Evolutionary conservation across 176 grass and related monocot species (phyloP), one percentile per base, ranked within the genome.

Genomic region (Thinopyrum elongatum): DNA sequence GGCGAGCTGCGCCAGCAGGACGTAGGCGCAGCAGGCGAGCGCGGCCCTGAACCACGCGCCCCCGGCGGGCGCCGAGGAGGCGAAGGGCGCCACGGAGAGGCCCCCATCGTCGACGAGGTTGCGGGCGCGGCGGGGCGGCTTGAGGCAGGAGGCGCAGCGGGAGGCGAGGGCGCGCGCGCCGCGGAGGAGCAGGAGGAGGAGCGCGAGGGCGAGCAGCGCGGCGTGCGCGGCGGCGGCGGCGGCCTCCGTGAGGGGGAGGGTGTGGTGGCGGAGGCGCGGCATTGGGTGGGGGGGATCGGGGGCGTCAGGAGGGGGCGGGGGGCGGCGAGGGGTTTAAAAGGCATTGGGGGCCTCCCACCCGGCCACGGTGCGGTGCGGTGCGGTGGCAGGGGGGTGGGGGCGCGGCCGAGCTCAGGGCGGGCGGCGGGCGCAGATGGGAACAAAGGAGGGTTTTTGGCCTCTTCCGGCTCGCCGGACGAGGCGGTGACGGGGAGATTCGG

Each of bases 1-100:
- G 49, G 80, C 76, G 51, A 83, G 21, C 70, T 99, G 94, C 80
- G 83, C 65, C 71, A 90, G 83, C 34, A 96, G 84, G 55, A 70
- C 62, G 79, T 90, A 96, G 14, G 68, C 89, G 86, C 92, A 99
- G 88, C 80, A 92, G 28, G 91, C 82, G 47, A 87, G 11, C 4
- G 77, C 60, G 35, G 80, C 80, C 85, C 68, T 36, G 81, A 69
- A 78, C 85, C 66, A 88, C 1, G 87, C 73, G 42, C 86, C 86
- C 41, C 74, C 80, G 67, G 86, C 28, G 74, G 74, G 11, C 9
- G 62, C 0, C 53, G 78, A 17, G 38, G 31, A 12, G 23, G 34
- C 6, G 22, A 28, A 28, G 22, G 39, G 11, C 17, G 75, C 49
- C n/a, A n/a, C n/a, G n/a, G n/a, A n/a, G n/a, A n/a, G n/a, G n/a